Conservation (phyloP, 768 basidiomycete species). For the Lentinula boryana region DNA sequence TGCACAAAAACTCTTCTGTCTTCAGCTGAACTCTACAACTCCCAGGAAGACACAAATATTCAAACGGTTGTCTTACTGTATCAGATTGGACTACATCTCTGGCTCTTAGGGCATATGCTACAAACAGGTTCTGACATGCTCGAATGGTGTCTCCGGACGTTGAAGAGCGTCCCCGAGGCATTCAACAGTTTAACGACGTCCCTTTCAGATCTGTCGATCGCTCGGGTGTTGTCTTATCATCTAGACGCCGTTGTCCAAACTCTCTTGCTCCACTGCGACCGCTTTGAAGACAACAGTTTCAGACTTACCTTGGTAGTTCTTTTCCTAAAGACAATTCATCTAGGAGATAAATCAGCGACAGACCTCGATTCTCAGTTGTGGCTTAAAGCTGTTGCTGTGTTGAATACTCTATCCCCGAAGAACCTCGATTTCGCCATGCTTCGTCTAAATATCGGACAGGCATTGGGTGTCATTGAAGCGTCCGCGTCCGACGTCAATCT, state of each 20-base stretch:
- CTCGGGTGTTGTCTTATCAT: conserved; percentile 37
- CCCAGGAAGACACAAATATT: conserved; percentile 16
- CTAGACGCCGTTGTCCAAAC: conserved; percentile 35
- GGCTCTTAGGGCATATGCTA: conserved; percentile 42
- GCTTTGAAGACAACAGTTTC: conserved; percentile 20
- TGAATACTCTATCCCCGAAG: conserved; percentile 11
- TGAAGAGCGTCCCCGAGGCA: conserved; percentile 39
- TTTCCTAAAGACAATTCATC: conserved; percentile 21
- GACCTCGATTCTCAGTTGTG: not conserved
- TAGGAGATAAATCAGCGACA: not conserved
- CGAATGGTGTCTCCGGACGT: conserved; percentile 35
- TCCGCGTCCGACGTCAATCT: conserved; percentile 20
- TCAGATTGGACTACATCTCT: conserved; percentile 43
- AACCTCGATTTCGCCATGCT: conserved; percentile 11
- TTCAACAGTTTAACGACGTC: conserved; percentile 32
- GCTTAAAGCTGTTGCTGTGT: not conserved
- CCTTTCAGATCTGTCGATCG: conserved; percentile 42
- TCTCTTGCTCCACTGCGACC: conserved; percentile 14
- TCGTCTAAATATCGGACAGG: conserved; percentile 27
- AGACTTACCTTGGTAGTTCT: conserved; percentile 27
- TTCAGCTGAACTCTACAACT: conserved; percentile 20
- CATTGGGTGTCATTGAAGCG: conserved; percentile 22
- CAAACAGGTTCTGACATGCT: conserved; percentile 30
- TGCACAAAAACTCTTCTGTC: conserved; percentile 26
- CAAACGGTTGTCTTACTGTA: conserved; percentile 36